These are phyloP conservation scores for Ascomycota sp. DNA, from an alignment of 2,329 filamentous ascomycete species.

Conservation along the genomic window DNA sequence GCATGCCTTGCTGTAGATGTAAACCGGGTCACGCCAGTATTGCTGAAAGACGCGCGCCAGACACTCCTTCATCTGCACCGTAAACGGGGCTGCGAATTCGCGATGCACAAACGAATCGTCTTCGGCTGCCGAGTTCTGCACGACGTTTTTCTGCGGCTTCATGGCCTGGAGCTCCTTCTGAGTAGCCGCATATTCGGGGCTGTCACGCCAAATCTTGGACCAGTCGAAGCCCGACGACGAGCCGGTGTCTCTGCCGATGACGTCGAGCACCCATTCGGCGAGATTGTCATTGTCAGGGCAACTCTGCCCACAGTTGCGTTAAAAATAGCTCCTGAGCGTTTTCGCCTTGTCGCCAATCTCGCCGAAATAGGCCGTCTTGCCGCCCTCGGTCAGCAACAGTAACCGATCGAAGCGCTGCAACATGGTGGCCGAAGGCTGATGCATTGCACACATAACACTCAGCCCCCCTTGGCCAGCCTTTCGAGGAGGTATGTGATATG, in stretches of 20 bases:
- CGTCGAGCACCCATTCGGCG: conserved; percentile 59
- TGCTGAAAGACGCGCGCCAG: conserved; percentile 65
- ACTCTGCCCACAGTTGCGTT: conserved; percentile 42
- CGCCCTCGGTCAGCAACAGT: conserved; percentile 56
- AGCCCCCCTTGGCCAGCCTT: conserved; percentile 73
- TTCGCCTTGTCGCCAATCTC: conserved; percentile 53
- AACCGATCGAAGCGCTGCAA: conserved; percentile 81
- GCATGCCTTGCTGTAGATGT: conserved; percentile 66
- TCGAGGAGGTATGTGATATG: conserved; percentile 74
- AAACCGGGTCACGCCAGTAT: conserved; percentile 77
- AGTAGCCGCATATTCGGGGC: conserved; percentile 32
- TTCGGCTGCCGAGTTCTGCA: conserved; percentile 7
- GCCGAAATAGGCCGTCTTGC: conserved; percentile 64
- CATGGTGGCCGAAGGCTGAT: conserved; percentile 88
- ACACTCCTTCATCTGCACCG: conserved; percentile 44
- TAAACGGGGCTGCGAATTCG: conserved; percentile 66
- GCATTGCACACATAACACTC: conserved; percentile 91
- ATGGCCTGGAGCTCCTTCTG: conserved; percentile 37
- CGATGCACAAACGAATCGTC: conserved; percentile 30
- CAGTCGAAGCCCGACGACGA: conserved; percentile 44
- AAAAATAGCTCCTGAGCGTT: conserved; percentile 54
- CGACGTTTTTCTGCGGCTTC: conserved; percentile 23
- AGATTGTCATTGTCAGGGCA: conserved; percentile 56
- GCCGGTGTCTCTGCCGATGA: conserved; percentile 42
- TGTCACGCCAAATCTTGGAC: conserved; percentile 40